These are phyloP conservation scores for Sungouiella blattae DNA, from an alignment of 805 yeast genomes.

Conservation along the genomic window DNA sequence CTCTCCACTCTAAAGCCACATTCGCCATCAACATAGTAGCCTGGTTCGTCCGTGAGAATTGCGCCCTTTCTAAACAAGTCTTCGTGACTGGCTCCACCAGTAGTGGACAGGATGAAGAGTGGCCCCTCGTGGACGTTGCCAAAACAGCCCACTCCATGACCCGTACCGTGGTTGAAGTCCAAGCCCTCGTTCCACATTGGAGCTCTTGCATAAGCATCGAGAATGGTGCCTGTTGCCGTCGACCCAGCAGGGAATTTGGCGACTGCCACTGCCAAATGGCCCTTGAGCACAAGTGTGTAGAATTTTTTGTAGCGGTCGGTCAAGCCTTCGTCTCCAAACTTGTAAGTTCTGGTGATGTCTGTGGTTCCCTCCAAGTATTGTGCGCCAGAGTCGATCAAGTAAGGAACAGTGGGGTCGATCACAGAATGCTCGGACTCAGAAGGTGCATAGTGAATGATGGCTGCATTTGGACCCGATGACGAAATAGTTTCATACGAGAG, in stretches of 20 bases:
- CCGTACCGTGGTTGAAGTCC: constrained; percentile 92
- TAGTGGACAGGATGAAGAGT: constrained; percentile 65
- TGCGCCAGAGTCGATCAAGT: constrained; percentile 85
- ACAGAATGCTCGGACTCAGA: constrained; percentile 51
- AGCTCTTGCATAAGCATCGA: constrained; percentile 82
- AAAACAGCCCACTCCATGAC: constrained; percentile 94
- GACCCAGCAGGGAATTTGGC: constrained; percentile 63
- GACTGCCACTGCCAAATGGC: constrained; percentile 82
- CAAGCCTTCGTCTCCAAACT: constrained; percentile 43
- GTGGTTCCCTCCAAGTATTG: constrained; percentile 95
- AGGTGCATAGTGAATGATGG: constrained; percentile 76
- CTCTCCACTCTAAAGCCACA: constrained; percentile 90
- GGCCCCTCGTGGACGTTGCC: constrained; percentile 96
- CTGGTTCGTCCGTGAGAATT: constrained; percentile 89
- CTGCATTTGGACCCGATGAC: constrained; percentile 71
- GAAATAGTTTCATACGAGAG: constrained; percentile 75
- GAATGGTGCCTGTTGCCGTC: constrained; percentile 67
- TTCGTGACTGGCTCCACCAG: constrained; percentile 48
- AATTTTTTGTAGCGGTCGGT: constrained; percentile 51
- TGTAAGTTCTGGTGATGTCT: constrained; percentile 87
- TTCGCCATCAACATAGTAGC: constrained; percentile 84
- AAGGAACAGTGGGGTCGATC: constrained; percentile 66
- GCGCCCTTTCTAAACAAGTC: constrained; percentile 54
- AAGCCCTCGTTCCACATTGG: constrained; percentile 78
- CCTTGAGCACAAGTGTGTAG: constrained; percentile 85